A percentile compares a stretch with the other conserved stretches of the same genome.
Evolutionary conservation across 2,329 filamentous ascomycete genomes (phyloP).

Genomic region (Nothophoma quercina): DNA sequence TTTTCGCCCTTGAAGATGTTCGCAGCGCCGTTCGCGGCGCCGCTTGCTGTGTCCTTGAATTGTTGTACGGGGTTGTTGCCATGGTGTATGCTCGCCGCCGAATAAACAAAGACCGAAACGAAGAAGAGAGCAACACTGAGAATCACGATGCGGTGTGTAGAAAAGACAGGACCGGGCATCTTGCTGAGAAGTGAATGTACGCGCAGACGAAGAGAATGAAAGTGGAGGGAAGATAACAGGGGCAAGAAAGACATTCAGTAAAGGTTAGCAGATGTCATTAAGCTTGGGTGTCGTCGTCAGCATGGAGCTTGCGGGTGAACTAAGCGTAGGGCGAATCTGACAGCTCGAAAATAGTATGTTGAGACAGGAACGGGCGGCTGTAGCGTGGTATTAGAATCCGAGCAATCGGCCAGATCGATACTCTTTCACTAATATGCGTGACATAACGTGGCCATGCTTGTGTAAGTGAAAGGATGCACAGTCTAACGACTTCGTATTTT

Average conservation of each 20-base stretch:
- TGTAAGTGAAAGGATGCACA: no score
- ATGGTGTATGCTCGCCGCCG: conserved; percentile 17
- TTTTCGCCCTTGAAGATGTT: conserved; percentile 21
- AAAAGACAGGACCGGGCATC: conserved; percentile 7
- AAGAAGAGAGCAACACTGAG: conserved; percentile 12
- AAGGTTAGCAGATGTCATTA: not conserved
- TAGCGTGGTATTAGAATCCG: not conserved
- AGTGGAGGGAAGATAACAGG: not conserved
- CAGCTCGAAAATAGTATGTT: not conserved
- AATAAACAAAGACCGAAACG: conserved; percentile 21
- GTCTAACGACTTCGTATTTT: no score
- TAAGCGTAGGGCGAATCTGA: not conserved
- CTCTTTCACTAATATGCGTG: not conserved
- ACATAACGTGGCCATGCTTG: not conserved
- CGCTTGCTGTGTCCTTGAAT: conserved; percentile 23
- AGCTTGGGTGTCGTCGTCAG: not conserved
- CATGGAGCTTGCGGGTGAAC: conserved; percentile 4
- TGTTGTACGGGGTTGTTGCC: conserved; percentile 18
- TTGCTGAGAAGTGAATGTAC: not conserved
- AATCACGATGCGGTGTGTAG: conserved; percentile 3
- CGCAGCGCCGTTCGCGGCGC: conserved; percentile 12
- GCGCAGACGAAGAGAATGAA: not conserved
- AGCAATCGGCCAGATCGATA: not conserved
- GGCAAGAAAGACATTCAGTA: not conserved
- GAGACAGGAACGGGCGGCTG: not conserved